A percentile compares a stretch with the other conserved stretches of the same genome.
These are phyloP conservation scores for Colletotrichum musae DNA, from an alignment of 2,329 filamentous ascomycete species.

Conservation along the genomic window DNA sequence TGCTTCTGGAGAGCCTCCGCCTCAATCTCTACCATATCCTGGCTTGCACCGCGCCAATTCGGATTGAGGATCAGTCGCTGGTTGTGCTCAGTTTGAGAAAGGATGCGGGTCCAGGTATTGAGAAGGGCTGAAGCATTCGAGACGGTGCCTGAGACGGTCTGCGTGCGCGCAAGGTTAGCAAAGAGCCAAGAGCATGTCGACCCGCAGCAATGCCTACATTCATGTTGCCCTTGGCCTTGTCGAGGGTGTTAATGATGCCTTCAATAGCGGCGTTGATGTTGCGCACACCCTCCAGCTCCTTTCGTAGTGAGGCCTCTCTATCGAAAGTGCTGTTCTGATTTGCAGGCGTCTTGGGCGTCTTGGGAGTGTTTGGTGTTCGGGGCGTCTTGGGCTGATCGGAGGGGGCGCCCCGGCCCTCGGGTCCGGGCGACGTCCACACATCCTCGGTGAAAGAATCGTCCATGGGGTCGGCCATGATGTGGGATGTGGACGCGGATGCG, in stretches of 20 bases:
- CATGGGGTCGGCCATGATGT: constrained; percentile 60
- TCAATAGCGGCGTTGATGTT: constrained; percentile 93
- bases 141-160: constrained; percentile 90
- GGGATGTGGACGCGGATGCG: neutral
- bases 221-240: constrained; percentile 84
- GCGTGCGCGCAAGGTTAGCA: constrained; percentile 31
- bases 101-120: constrained; percentile 95
- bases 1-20: constrained; percentile 81
- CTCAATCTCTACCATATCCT: constrained; percentile 90
- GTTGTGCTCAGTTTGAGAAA: constrained; percentile 98
- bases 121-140: constrained; percentile 89
- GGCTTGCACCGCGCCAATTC: constrained; percentile 88
- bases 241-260: constrained; percentile 78
- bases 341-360: constrained; percentile 60
- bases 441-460: constrained; percentile 64
- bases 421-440: constrained; percentile 62
- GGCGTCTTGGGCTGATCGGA: constrained; percentile 61
- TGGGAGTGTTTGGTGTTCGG: constrained; percentile 63
- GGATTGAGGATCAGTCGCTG: constrained; percentile 92
- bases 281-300: constrained; percentile 86
- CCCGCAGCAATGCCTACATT: constrained; percentile 62
- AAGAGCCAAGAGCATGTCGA: neutral
- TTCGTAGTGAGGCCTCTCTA: constrained; percentile 81
- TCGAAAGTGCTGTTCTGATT: constrained; percentile 63
- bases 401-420: constrained; percentile 47